Conservation (phyloP, 805 yeast genomes). For the Hanseniaspora nectarophila region DNA sequence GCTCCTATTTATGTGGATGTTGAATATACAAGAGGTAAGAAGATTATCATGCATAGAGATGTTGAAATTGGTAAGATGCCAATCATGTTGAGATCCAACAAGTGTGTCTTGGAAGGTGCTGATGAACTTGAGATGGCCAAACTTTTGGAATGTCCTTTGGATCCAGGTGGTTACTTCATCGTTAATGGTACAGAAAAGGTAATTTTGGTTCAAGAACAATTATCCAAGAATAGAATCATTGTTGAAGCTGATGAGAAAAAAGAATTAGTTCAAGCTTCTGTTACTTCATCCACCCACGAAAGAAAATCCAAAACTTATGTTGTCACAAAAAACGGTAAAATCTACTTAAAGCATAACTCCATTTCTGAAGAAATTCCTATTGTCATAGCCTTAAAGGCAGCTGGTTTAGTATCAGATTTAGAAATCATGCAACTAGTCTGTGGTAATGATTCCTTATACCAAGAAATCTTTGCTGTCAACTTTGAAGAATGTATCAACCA, state of each 20-base stretch:
- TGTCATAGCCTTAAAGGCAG: constrained; percentile 84
- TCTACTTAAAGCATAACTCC: constrained; percentile 88
- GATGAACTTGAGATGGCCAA: constrained; percentile 76
- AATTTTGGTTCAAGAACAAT: constrained; percentile 89
- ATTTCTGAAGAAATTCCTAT: constrained; percentile 92
- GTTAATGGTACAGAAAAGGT: constrained; percentile 98
- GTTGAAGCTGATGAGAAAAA: constrained; percentile 96
- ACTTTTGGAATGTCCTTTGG: constrained; percentile 87
- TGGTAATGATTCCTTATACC: constrained; percentile 78
- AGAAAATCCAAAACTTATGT: constrained; percentile 95
- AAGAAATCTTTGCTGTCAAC: constrained; percentile 83
- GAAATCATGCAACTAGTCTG: constrained; percentile 91
- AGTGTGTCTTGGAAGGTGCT: constrained; percentile 74
- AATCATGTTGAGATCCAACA: constrained; percentile 88
- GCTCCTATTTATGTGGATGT: constrained; percentile 96
- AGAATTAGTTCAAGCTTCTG: constrained; percentile 90
- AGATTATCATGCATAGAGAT: constrained; percentile 78
- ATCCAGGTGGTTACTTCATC: constrained; percentile 97
- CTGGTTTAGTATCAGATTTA: constrained; percentile 82
- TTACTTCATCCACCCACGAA: constrained; percentile 95
- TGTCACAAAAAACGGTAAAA: constrained; percentile 76
- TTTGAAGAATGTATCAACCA: constrained; percentile 85
- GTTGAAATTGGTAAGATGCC: constrained; percentile 97
- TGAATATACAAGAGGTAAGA: constrained; percentile 89
- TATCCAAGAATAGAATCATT: constrained; percentile 91